A percentile compares a stretch with the other conserved stretches of the same genome.
These are phyloP conservation scores for Gillenia trifoliata DNA, from an alignment of 306 rosid genomes.

Conservation along the genomic window DNA sequence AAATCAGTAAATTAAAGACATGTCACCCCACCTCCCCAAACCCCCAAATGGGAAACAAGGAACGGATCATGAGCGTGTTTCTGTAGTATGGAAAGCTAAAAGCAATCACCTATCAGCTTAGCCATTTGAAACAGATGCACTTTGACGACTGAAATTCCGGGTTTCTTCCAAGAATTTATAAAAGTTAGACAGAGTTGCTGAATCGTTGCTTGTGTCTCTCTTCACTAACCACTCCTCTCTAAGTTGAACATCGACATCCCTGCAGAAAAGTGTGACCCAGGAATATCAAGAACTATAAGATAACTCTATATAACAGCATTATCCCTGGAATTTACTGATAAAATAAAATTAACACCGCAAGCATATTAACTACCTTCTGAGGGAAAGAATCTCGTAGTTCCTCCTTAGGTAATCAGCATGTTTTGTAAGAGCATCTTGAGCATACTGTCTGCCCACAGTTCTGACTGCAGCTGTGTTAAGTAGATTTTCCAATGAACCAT, in stretches of 20 bases:
- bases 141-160: conserved; percentile 21
- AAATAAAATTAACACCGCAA: not conserved
- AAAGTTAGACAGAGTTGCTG: conserved; percentile 41
- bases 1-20: too few species aligned
- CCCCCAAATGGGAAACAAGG: not conserved
- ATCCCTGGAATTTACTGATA: conserved; percentile 2
- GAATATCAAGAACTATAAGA: conserved; percentile 11
- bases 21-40: not conserved
- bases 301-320: not conserved
- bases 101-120: conserved; percentile 30
- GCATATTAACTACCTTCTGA: conserved; percentile 50
- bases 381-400: conserved; percentile 74
- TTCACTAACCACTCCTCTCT: conserved; percentile 69
- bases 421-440: conserved; percentile 78
- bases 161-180: conserved; percentile 50
- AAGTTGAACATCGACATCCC: conserved; percentile 70
- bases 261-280: conserved; percentile 29
- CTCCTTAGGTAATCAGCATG: conserved; percentile 68
- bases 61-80: not conserved
- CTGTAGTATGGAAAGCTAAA: not conserved
- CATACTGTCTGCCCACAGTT: conserved; percentile 85
- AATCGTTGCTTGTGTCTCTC: conserved; percentile 59
- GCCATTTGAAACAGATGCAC: conserved; percentile 17
- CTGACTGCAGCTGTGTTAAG: conserved; percentile 69
- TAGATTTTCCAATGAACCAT: conserved; percentile 76